Evolutionary conservation across 371 early-diverging fungal genomes (phyloP).

Genomic region (Massospora cicadina): DNA sequence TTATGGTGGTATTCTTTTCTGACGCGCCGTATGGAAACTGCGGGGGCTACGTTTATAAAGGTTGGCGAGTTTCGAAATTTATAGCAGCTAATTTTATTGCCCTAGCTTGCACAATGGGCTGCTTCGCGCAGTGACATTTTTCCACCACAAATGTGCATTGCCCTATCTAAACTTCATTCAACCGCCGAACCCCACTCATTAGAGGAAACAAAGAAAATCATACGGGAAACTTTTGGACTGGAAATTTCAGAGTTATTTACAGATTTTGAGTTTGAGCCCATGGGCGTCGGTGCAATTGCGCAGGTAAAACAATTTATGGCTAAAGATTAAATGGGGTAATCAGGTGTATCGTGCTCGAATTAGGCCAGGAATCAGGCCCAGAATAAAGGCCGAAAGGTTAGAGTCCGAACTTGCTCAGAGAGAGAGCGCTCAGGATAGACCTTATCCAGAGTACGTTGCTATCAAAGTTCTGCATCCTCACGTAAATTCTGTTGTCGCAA

Average conservation of each 20-base stretch:
- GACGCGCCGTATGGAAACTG: conserved; percentile 55
- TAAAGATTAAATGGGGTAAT: conserved; percentile 7
- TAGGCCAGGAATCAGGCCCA: conserved; percentile 8
- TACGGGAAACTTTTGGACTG: conserved; percentile 38
- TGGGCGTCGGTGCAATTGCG: conserved; percentile 92
- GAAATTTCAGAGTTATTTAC: conserved; percentile 57
- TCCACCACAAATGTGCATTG: conserved; percentile 49
- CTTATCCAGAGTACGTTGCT: conserved; percentile 42
- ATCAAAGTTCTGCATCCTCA: conserved; percentile 89
- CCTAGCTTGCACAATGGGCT: conserved; percentile 86
- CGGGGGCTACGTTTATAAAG: conserved; percentile 90
- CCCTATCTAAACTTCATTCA: conserved; percentile 66
- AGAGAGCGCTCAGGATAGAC: conserved; percentile 9
- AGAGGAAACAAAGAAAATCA: conserved; percentile 32
- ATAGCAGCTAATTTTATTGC: background rate
- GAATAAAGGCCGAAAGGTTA: background rate
- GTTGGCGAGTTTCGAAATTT: conserved; percentile 15
- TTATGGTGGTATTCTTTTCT: conserved; percentile 73
- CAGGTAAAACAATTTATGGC: conserved; percentile 79
- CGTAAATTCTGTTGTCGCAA: conserved; percentile 38
- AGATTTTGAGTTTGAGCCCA: conserved; percentile 44
- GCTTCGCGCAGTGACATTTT: conserved; percentile 85
- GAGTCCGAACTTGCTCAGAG: conserved; percentile 11
- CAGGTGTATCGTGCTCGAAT: conserved; percentile 14
- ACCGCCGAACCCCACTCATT: conserved; percentile 62